Conservation (phyloP, 139 green algal genomes). For the Chlorella sp. region DNA sequence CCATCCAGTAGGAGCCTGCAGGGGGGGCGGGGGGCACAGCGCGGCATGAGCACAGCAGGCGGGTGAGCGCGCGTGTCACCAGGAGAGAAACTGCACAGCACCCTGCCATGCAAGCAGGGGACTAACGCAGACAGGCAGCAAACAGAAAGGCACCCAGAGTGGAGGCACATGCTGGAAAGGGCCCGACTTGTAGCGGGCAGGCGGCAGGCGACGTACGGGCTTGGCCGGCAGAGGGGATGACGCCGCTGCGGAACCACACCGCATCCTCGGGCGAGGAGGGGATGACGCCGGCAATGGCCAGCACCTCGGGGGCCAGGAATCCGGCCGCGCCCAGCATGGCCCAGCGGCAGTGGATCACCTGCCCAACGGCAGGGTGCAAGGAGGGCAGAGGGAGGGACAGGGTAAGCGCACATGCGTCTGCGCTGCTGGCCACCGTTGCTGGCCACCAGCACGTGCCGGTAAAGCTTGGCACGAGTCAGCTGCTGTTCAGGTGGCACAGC, state of each 20-base stretch:
- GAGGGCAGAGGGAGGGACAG: no score
- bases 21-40: neutral
- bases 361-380: neutral
- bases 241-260: constrained; percentile 90
- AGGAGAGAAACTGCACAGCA: neutral
- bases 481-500: neutral
- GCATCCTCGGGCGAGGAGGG: constrained; percentile 72
- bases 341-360: constrained; percentile 87
- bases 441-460: no score
- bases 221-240: constrained; percentile 86
- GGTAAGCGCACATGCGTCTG: no score
- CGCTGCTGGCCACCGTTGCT: no score
- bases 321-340: constrained; percentile 98
- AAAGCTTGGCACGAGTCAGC: no score
- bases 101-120: neutral
- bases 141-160: no score
- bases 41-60: neutral
- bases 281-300: constrained; percentile 83
- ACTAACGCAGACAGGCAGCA: neutral
- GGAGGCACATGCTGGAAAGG: no score
- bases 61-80: constrained; percentile 7
- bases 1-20: constrained; percentile 84
- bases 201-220: constrained; percentile 39
- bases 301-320: constrained; percentile 93
- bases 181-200: neutral